phyloP scores from a whole-genome alignment of 345 rosid species.

The Lumnitzera littorea region DNA sequence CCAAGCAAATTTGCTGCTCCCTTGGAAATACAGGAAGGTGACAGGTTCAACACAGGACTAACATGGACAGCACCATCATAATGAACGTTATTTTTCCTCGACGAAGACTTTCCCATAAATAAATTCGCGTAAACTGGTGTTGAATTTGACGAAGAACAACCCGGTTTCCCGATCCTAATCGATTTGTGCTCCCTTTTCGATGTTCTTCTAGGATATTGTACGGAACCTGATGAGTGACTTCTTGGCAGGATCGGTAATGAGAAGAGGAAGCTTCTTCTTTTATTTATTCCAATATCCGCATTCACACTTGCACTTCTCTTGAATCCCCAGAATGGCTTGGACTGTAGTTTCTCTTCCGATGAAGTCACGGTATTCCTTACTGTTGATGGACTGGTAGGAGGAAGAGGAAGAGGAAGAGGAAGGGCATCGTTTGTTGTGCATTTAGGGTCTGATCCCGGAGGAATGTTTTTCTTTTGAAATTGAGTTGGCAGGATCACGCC shows the following conservation, averaged over 20 bases:
- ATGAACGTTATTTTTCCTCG: slow-evolving; percentile 28
- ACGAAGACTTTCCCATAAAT: slow-evolving; percentile 34
- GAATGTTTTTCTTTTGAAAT: slow-evolving; percentile 13
- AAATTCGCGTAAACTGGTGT: slow-evolving; percentile 26
- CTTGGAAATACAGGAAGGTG: slow-evolving; percentile 45
- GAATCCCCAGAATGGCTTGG: slow-evolving; percentile 74
- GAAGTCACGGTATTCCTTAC: slow-evolving; percentile 14
- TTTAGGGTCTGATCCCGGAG: slow-evolving; percentile 20
- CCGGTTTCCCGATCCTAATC: slow-evolving; percentile 24
- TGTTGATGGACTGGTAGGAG: slow-evolving; percentile 12
- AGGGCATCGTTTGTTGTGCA: slow-evolving; percentile 18
- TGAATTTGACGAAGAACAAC: slow-evolving; percentile 5
- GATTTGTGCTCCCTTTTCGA: slow-evolving; percentile 32
- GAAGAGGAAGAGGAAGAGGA: slow-evolving; percentile 37
- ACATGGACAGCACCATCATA: slow-evolving; percentile 35
- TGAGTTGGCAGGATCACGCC: slow-evolving; percentile 67
- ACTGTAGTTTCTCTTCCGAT: slow-evolving; percentile 24
- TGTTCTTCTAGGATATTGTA: slow-evolving; percentile 28
- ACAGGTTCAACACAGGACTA: slow-evolving; percentile 56
- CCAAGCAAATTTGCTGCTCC: slow-evolving; percentile 45
- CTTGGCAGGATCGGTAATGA: slow-evolving; percentile 55
- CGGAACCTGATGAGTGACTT: slow-evolving; percentile 70
- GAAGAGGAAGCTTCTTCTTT: slow-evolving; percentile 44
- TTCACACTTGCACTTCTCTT: slow-evolving; percentile 67
- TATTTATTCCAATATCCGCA: slow-evolving; percentile 23